Percentiles rank a stretch among this genome's conserved stretches.
Evolutionary conservation across 257 asterid species (phyloP).

Genomic region (Solanum virginianum): DNA sequence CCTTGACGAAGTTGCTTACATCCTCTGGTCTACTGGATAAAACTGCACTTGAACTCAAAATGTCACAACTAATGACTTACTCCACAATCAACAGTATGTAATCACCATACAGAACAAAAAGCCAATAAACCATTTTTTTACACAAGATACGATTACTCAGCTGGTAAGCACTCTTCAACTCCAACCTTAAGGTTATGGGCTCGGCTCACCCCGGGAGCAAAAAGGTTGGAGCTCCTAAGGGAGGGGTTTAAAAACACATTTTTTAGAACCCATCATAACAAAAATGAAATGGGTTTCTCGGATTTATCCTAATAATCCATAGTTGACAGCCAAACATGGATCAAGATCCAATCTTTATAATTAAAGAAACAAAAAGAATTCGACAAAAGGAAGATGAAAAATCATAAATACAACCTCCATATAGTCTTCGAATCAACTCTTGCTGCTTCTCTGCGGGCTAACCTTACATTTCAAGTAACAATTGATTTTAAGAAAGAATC

Average conservation of each 20-base stretch:
- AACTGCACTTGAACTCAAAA: conserved; percentile 32
- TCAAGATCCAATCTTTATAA: not conserved
- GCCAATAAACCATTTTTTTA: too few relatives aligned
- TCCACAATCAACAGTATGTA: not conserved
- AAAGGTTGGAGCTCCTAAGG: not conserved
- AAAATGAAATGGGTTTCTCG: not conserved
- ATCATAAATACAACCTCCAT: conserved; percentile 36
- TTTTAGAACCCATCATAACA: not conserved
- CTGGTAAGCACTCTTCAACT: too few relatives aligned
- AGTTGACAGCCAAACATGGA: not conserved
- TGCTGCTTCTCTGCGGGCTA: conserved; percentile 96
- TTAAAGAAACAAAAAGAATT: not conserved
- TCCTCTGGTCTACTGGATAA: conserved; percentile 69
- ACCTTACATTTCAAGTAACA: conserved; percentile 1
- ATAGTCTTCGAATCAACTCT: conserved; percentile 64
- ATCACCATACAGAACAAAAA: not conserved
- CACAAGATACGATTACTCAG: too few relatives aligned
- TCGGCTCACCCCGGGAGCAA: not conserved
- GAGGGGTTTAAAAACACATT: not conserved
- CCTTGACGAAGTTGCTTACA: conserved; percentile 77
- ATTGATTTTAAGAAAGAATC: not conserved
- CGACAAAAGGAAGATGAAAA: not conserved
- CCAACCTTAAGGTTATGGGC: not conserved
- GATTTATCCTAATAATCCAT: not conserved
- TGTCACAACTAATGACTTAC: not conserved